Base-by-base conservation (phyloP, 768 basidiomycete genomes). In the Kwoniella sp. region DNA sequence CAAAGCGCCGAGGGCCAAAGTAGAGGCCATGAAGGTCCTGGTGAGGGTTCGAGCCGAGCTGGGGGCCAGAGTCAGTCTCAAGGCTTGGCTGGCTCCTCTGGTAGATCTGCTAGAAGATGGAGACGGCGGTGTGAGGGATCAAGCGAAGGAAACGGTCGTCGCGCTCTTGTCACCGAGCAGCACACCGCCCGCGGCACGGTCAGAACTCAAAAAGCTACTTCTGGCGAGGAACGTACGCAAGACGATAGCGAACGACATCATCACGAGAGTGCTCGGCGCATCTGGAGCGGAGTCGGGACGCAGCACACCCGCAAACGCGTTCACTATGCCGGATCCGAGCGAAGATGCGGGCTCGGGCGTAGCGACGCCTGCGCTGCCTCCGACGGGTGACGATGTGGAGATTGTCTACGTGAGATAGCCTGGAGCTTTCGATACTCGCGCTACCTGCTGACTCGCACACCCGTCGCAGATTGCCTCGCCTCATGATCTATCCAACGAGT, bases 121-220 rank as follows among this genome's bases (percentile, higher is more conserved):
- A 1, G 95, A 99, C 67, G 82, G 86, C 17, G 82, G 83, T 61
- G 95, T 98, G 46, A 85, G 95, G 37, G 86, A 90, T 49, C 85
- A 84, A 68, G 85, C 92, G 7, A 82, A 85, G 42, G 80, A 82
- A 61, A 84, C 88, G 1, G 81, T 89, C 52, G 80, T 95, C 14
- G 83, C 85, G 59, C 79, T 99, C 48, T 93, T 96, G 68, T 84
- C 88, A 0, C 87, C 88, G 14, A 81, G 85, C 0, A 82, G 81
- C 4, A 88, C 89, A 12, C 83, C 85, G 2, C 86, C 92, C 67
- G 84, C 83, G 7, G 95, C 95, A 3, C 84, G 88, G 45, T 83
- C 90, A 3, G 93, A 98, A 71, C 79, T 98, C 47, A 96, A 95
- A 79, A 91, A 89, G 69, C 86, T 89, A 70, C 80, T 98, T 79